Base-by-base conservation (phyloP, 768 basidiomycete genomes). In the Suillus paluster region DNA sequence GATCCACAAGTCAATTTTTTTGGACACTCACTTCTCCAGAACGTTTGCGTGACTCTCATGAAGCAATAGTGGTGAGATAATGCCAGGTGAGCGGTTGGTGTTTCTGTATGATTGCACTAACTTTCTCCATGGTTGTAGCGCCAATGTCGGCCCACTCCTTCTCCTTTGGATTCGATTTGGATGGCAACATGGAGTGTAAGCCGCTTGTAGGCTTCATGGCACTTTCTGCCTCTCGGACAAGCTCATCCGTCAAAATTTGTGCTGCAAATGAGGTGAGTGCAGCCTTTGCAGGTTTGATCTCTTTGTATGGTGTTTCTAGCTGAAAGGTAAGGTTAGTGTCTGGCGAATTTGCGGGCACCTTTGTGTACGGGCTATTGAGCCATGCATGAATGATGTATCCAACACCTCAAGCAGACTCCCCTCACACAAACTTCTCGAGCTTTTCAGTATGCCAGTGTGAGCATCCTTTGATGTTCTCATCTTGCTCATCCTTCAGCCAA, bases 381-480 rank as follows among this genome's bases (percentile, higher is more conserved):
- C 58, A 59, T 10, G 48, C 23, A 34, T 59, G 42, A 30, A 59
- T 14, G 45, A 50, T 10, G 30, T 7, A 17, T 14, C 23, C 58
- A 33, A 36, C 14, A n/a, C 30, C 30, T 19, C 10, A 19, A 10
- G 14, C 23, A 27, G 45, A 45, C 15, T 11, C 17, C 30, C 57
- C 53, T 19, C 38, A 17, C 23, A 54, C 30, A 21, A 25, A 54
- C 53, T 34, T 23, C 30, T 23, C 21, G 17, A 36, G 30, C n/a
- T 34, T 19, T 19, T 30, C 30, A 11, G 53, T 36, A 54, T 54
- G 53, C 53, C 30, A 2, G 9, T 17, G 53, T 9, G 53, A 23
- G 38, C 53, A 30, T 41, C 61, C 65, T 3, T 69, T 69, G 66
- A 36, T n/a, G 17, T 41, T 5, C 17, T 41, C 39, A 41, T 41